Percentiles rank a stretch among this genome's conserved stretches.
phyloP scores from a whole-genome alignment of 768 basidiomycete genomes.

The Phylloporus sp. region DNA sequence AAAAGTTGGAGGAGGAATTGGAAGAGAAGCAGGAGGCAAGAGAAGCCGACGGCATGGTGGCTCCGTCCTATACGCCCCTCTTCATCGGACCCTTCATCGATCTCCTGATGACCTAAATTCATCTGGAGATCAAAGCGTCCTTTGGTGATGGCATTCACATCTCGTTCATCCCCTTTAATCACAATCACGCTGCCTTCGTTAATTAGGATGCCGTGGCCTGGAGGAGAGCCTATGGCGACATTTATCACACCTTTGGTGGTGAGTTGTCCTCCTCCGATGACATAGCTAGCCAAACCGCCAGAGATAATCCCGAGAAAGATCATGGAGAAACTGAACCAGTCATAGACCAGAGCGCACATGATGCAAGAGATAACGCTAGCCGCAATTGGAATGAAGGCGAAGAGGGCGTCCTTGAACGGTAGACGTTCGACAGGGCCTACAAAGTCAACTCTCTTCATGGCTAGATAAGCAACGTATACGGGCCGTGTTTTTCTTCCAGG shows the following conservation, averaged over 20 bases:
- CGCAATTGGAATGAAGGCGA: conserved; percentile 23
- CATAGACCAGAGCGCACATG: conserved; percentile 19
- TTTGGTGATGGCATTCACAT: background rate
- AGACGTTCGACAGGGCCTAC: background rate
- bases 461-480: conserved; percentile 16
- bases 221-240: conserved; percentile 16
- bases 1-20: conserved; percentile 35
- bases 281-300: conserved; percentile 23
- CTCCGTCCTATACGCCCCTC: background rate
- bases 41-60: conserved; percentile 26
- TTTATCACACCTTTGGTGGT: conserved; percentile 8
- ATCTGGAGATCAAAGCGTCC: background rate
- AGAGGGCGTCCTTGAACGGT: background rate
- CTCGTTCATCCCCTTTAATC: background rate
- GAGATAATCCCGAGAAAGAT: conserved; percentile 32
- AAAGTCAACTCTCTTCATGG: conserved; percentile 10
- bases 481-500: conserved; percentile 6
- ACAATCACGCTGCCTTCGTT: background rate
- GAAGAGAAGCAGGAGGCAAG: conserved; percentile 25
- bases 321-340: conserved; percentile 32
- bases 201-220: conserved; percentile 28
- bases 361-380: conserved; percentile 24
- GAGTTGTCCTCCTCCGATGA: conserved; percentile 24
- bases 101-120: background rate
- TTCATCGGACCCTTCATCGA: no score